A percentile compares a stretch with the other conserved stretches of the same genome.
These are phyloP conservation scores for Naematelia encephala DNA, from an alignment of 768 basidiomycete species.

Conservation along the genomic window DNA sequence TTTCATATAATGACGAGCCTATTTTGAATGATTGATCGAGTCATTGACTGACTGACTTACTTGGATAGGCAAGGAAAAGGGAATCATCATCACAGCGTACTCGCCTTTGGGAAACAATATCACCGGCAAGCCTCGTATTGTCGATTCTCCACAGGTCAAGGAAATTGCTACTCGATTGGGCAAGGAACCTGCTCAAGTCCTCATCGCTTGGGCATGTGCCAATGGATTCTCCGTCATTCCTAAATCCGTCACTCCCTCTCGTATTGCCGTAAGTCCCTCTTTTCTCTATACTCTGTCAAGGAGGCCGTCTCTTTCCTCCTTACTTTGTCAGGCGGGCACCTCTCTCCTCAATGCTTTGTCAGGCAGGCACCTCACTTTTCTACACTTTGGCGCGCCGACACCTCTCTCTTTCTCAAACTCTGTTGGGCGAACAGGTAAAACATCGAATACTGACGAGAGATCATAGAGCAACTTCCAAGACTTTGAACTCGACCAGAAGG, in stretches of 20 bases:
- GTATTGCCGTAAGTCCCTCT: conserved; percentile 52
- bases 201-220: conserved; percentile 73
- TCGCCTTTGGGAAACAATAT: conserved; percentile 40
- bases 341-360: no score
- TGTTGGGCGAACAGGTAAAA: background rate
- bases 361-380: no score
- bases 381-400: no score
- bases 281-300: background rate
- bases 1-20: background rate
- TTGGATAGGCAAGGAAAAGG: conserved; percentile 31
- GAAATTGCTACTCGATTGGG: conserved; percentile 63
- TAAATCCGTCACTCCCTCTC: conserved; percentile 63
- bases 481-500: conserved; percentile 63
- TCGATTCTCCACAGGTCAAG: conserved; percentile 63
- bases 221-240: conserved; percentile 80
- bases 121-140: conserved; percentile 61
- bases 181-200: conserved; percentile 73
- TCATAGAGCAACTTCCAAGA: conserved; percentile 70
- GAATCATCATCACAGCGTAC: conserved; percentile 43
- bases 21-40: no score
- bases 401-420: no score
- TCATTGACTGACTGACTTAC: background rate
- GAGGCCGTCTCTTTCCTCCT: no score
- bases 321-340: no score
- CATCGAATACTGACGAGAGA: background rate